A percentile compares a stretch with the other conserved stretches of the same genome.
Conservation (phyloP, 306 rosid species). For the Parietaria judaica region DNA sequence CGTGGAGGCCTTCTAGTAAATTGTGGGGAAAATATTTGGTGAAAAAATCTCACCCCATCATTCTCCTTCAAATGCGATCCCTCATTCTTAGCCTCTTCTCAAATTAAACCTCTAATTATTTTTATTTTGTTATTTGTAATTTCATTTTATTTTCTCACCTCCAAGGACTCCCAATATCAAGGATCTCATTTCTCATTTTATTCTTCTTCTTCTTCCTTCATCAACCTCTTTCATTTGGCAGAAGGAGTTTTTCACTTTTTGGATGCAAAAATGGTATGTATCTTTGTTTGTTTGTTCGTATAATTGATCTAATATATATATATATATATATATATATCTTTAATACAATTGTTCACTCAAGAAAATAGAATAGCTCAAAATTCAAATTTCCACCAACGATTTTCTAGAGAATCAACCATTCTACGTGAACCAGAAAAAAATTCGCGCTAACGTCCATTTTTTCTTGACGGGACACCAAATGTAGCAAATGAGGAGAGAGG, state of each 20-base stretch:
- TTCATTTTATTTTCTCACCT: conserved; percentile 19
- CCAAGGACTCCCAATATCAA: conserved; percentile 43
- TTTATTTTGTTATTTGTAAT: not conserved
- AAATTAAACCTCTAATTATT: conserved; percentile 12
- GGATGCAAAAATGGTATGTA: conserved; percentile 64
- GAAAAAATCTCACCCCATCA: conserved; percentile 17
- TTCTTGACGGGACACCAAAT: too few relatives aligned
- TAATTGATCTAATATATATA: too few relatives aligned
- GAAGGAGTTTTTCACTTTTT: conserved; percentile 41
- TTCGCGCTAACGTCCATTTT: too few relatives aligned
- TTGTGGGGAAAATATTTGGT: conserved; percentile 23
- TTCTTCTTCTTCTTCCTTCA: conserved; percentile 12
- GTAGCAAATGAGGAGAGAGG: too few relatives aligned
- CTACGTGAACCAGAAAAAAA: too few relatives aligned
- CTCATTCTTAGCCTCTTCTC: conserved; percentile 22
- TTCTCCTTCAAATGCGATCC: conserved; percentile 27
- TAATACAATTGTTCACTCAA: too few relatives aligned
- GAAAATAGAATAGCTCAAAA: too few relatives aligned
- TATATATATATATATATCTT: too few relatives aligned
- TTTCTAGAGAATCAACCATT: too few relatives aligned
- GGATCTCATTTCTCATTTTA: conserved; percentile 48
- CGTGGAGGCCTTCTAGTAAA: conserved; percentile 24
- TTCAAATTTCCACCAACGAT: too few relatives aligned
- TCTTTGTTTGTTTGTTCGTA: not conserved
- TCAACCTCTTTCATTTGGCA: conserved; percentile 23